Conservation (phyloP, 1,139 yeast species). For the Keqinozyma sinolaborantium region DNA sequence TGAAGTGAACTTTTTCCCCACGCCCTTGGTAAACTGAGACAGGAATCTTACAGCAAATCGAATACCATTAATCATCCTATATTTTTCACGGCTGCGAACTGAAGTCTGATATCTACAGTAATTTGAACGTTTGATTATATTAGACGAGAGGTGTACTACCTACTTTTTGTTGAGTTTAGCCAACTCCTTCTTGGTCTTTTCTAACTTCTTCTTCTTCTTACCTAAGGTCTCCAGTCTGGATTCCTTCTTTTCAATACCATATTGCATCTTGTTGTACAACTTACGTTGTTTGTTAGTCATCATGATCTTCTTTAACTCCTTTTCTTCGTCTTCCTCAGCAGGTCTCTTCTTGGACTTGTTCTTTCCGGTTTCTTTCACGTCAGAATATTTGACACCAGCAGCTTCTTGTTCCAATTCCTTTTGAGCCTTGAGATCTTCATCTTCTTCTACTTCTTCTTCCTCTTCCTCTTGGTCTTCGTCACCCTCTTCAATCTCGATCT, state of each 20-base stretch:
- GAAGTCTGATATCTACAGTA: no score
- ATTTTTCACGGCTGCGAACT: no score
- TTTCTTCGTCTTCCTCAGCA: slow-evolving; percentile 65
- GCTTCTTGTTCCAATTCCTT: slow-evolving; percentile 90
- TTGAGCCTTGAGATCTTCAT: slow-evolving; percentile 65
- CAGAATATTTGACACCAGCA: slow-evolving; percentile 75
- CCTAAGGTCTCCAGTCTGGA: slow-evolving; percentile 69
- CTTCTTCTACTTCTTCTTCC: slow-evolving; percentile 49
- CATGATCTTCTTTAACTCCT: slow-evolving; percentile 90
- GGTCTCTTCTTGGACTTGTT: slow-evolving; percentile 29
- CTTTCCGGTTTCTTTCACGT: slow-evolving; percentile 31
- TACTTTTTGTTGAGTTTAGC: slow-evolving; percentile 25
- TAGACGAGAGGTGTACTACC: neutral
- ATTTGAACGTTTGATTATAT: no score
- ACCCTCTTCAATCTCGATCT: slow-evolving; percentile 45
- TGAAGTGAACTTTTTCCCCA: no score
- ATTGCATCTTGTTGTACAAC: slow-evolving; percentile 92
- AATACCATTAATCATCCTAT: no score
- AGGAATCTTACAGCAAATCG: no score
- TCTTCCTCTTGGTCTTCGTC: slow-evolving; percentile 47
- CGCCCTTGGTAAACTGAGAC: no score
- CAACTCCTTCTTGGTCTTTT: slow-evolving; percentile 61
- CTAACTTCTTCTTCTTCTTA: slow-evolving; percentile 75
- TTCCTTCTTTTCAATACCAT: slow-evolving; percentile 84
- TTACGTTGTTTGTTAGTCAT: slow-evolving; percentile 96